Evolutionary conservation across 306 rosid genomes (phyloP), one percentile per base, ranked within the genome.

Genomic region (Hippophae tibetana): DNA sequence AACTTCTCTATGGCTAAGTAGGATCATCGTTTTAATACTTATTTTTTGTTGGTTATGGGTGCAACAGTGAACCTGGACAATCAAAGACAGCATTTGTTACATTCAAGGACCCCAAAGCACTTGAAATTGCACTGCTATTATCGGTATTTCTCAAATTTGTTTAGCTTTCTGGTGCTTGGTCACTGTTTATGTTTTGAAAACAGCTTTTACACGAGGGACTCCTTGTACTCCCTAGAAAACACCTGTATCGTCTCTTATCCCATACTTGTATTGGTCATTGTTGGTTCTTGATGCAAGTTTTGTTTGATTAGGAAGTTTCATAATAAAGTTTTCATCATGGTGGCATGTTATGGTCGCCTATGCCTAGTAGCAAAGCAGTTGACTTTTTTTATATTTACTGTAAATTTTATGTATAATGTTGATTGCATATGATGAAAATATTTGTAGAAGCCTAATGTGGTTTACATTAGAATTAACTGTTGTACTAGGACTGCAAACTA

Each of bases 101-200:
- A 73, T 90, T 86, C 73, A 86, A 79, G 74, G 95, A 90, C 65
- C 84, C 95, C 8, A 90, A 76, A 81, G 97, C 95, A 6, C 94
- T 86, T 74, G 97, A 90, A 79, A 90, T 90, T 53, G 97, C 97
- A 8, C 71, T 86, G 25, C 62, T 82, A 67, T 73, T 90, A 74
- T 90, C 94, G 89, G 97, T 90, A 84, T 66, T 62, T 47, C 52
- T 66, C 78, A 54, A 26, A 40, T 38, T 68, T 48, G 41, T 43
- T 68, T 52, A 56, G 55, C 54, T 58, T 61, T 61, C 59, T 69
- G 25, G 47, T 59, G 53, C 43, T 43, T 43, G 8, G 44, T 57
- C 18, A 43, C 38, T 55, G 14, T 14, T 10, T 44, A 43, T 9
- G 14, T 49, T 47, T 63, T 10, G 3, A 9, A 1, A 42, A 13